phyloP scores from a whole-genome alignment of 768 basidiomycete species.

The Asterophora lycoperdoides region DNA sequence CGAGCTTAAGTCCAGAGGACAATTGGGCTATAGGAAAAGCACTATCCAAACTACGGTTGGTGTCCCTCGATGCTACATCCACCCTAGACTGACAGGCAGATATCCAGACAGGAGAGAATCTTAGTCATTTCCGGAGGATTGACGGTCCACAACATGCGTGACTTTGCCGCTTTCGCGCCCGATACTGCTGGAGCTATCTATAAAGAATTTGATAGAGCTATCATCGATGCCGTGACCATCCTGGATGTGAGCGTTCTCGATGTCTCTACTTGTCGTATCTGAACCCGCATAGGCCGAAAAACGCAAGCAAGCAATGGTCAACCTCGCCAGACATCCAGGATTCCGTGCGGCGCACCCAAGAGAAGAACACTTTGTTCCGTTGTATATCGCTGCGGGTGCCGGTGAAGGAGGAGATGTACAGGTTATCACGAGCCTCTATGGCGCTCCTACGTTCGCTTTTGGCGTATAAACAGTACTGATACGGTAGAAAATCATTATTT shows the following conservation, averaged over 20 bases:
- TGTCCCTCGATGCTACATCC: not conserved
- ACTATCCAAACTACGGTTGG: conserved; percentile 52
- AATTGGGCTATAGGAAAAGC: conserved; percentile 68
- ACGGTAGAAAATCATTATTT: not conserved
- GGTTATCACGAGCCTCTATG: conserved; percentile 51
- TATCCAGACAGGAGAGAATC: conserved; percentile 54
- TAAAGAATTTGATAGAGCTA: conserved; percentile 56
- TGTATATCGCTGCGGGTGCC: conserved; percentile 75
- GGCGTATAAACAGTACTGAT: conserved; percentile 37
- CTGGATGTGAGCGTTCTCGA: conserved; percentile 34
- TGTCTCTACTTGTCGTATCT: not conserved
- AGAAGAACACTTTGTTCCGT: conserved; percentile 74
- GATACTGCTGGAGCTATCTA: conserved; percentile 42
- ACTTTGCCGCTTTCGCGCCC: conserved; percentile 47
- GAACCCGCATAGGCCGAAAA: conserved; percentile 35
- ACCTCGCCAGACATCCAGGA: conserved; percentile 51
- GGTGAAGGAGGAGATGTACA: conserved; percentile 50
- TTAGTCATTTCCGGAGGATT: conserved; percentile 70
- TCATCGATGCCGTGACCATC: conserved; percentile 49
- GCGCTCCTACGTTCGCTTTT: conserved; percentile 64
- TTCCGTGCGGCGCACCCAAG: conserved; percentile 71
- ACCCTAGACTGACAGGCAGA: not conserved
- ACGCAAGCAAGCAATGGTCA: conserved; percentile 52
- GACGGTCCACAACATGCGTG: conserved; percentile 61
- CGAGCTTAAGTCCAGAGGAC: conserved; percentile 50